Evolutionary conservation across 2,329 filamentous ascomycete species (phyloP).

Genomic region (Fusarium zealandicum): DNA sequence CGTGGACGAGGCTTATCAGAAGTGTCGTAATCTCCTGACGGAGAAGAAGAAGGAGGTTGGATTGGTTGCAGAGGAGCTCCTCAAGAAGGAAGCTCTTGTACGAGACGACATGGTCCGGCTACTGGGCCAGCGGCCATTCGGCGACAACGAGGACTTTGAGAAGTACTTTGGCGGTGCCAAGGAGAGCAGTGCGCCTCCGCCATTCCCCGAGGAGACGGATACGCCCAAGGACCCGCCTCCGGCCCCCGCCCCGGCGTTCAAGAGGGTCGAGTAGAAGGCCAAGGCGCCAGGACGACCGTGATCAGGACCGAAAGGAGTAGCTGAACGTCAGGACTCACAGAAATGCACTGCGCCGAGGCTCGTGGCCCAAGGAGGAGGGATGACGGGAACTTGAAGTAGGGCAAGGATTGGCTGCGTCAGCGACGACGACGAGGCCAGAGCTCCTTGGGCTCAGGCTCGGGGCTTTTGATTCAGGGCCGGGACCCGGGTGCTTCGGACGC

Average conservation of each 20-base stretch:
- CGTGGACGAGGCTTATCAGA: constrained; percentile 89
- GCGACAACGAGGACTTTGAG: constrained; percentile 84
- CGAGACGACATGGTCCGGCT: constrained; percentile 92
- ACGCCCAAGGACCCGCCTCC: constrained; percentile 46
- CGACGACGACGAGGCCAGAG: constrained; percentile 11
- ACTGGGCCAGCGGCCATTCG: constrained; percentile 83
- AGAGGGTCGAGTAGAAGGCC: constrained; percentile 37
- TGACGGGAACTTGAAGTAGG: constrained; percentile 30
- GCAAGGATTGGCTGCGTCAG: constrained; percentile 33
- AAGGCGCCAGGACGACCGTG: constrained; percentile 7
- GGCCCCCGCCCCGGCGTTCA: constrained; percentile 51
- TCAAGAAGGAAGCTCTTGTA: constrained; percentile 88
- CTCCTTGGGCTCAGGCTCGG: constrained; percentile 1
- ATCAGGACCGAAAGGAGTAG: constrained; percentile 1
- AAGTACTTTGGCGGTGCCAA: constrained; percentile 85
- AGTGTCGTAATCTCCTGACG: constrained; percentile 82
- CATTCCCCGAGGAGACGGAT: constrained; percentile 57
- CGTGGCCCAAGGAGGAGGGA: constrained; percentile 24
- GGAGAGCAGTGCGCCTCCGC: constrained; percentile 64
- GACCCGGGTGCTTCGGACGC: constrained; percentile 2
- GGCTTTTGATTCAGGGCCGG: not conserved
- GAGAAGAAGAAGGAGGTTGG: constrained; percentile 90
- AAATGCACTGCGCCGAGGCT: constrained; percentile 1
- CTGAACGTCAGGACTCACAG: not conserved
- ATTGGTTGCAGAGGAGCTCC: constrained; percentile 88